phyloP scores from a whole-genome alignment of 2,329 filamentous ascomycete species.

The Hypoxylon sp. region DNA sequence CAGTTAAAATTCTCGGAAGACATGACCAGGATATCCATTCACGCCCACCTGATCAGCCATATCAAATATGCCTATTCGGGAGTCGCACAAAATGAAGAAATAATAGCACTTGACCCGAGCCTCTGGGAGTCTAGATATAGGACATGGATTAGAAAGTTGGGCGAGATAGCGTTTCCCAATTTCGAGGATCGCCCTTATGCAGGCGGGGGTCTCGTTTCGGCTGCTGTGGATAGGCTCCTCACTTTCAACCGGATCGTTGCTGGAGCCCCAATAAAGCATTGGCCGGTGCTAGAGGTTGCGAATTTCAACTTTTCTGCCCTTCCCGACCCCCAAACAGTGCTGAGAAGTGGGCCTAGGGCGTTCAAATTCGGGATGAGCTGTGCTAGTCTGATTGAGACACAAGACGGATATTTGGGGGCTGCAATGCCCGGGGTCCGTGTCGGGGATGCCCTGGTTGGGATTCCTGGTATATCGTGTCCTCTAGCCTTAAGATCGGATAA shows the following conservation, averaged over 20 bases:
- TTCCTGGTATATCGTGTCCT: conserved; percentile 8
- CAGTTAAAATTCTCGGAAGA: conserved; percentile 8
- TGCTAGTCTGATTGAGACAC: conserved; percentile 15
- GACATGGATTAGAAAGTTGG: conserved; percentile 12
- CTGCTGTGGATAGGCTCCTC: conserved; percentile 7
- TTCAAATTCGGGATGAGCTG: conserved; percentile 13
- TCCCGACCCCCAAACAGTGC: conserved; percentile 7
- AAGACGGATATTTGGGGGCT: conserved; percentile 11
- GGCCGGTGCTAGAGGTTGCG: conserved; percentile 12
- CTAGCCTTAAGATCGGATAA: neutral
- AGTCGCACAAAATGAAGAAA: conserved; percentile 2
- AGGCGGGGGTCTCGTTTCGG: neutral
- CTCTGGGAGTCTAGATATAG: conserved; percentile 17
- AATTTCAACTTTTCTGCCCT: conserved; percentile 16
- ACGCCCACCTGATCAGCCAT: neutral
- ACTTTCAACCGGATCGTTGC: conserved; percentile 6
- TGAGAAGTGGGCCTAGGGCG: conserved; percentile 4
- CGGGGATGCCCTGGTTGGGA: conserved; percentile 11
- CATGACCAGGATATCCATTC: conserved; percentile 2
- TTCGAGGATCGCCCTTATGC: conserved; percentile 9
- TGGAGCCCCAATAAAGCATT: conserved; percentile 11
- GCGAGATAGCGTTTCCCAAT: conserved; percentile 3
- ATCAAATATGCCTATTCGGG: conserved; percentile 2
- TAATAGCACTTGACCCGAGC: neutral
- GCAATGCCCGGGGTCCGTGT: conserved; percentile 4